A percentile compares a stretch with the other conserved stretches of the same genome.
These are phyloP conservation scores for Knufia petricola DNA, from an alignment of 2,329 filamentous ascomycete genomes.

Conservation along the genomic window DNA sequence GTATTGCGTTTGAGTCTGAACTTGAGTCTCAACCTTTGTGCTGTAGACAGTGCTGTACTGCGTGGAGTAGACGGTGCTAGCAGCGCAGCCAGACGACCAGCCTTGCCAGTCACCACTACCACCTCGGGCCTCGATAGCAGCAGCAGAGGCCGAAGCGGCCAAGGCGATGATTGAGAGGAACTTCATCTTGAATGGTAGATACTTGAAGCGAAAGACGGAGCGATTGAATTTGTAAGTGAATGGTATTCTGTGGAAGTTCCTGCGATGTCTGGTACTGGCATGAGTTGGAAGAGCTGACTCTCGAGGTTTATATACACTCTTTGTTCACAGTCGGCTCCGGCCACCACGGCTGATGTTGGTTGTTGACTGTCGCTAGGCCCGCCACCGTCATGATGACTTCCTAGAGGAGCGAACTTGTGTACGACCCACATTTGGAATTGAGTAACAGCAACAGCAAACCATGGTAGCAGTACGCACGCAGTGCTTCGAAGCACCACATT, in stretches of 20 bases:
- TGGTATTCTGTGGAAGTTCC: neutral
- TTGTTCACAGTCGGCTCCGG: too few species aligned
- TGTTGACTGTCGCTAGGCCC: neutral
- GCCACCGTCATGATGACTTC: neutral
- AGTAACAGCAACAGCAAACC: neutral
- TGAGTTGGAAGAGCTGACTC: too few species aligned
- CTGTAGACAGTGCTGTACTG: neutral
- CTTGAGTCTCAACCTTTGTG: neutral
- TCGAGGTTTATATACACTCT: neutral
- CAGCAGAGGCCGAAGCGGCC: constrained; percentile 6
- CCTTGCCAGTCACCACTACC: neutral
- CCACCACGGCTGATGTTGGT: neutral
- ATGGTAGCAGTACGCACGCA: neutral
- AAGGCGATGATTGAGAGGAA: constrained; percentile 5
- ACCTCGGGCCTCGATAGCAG: neutral
- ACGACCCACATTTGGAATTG: constrained; percentile 4
- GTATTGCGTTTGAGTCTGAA: neutral
- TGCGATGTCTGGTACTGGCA: too few species aligned
- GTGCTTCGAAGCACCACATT: neutral
- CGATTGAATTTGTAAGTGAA: neutral
- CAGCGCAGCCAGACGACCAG: neutral
- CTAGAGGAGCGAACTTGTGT: neutral
- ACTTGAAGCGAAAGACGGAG: neutral
- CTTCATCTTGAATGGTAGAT: constrained; percentile 6
- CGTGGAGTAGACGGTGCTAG: neutral